These are phyloP conservation scores for Aspergillus sp. DNA, from an alignment of 2,329 filamentous ascomycete species.

Conservation along the genomic window DNA sequence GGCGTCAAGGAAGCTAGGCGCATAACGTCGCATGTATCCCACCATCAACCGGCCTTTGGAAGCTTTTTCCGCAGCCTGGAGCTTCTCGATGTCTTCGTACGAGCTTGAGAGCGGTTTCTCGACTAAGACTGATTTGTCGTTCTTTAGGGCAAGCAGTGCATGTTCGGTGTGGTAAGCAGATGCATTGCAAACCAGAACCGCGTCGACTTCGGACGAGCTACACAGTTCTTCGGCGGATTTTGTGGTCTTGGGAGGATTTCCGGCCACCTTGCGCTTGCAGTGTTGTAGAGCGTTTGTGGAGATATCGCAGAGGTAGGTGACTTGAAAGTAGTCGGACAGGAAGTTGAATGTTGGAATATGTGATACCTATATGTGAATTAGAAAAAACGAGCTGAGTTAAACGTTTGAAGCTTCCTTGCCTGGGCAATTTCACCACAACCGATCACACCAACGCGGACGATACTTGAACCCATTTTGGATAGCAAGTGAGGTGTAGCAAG, in stretches of 20 bases:
- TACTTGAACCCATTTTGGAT: background rate
- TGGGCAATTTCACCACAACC: constrained; percentile 52
- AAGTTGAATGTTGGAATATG: constrained; percentile 51
- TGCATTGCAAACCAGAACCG: constrained; percentile 51
- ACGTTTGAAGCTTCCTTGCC: constrained; percentile 25
- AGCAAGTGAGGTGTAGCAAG: background rate
- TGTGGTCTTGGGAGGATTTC: constrained; percentile 31
- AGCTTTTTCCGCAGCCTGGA: constrained; percentile 36
- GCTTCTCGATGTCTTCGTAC: constrained; percentile 36
- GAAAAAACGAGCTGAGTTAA: background rate
- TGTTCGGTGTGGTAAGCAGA: constrained; percentile 54
- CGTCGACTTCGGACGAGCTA: constrained; percentile 46
- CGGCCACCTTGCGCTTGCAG: constrained; percentile 33
- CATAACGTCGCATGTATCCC: constrained; percentile 61
- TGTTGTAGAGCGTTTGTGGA: constrained; percentile 44
- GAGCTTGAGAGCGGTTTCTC: constrained; percentile 53
- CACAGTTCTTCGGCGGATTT: constrained; percentile 44
- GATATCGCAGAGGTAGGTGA: constrained; percentile 54
- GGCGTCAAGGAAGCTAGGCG: constrained; percentile 52
- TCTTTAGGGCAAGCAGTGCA: constrained; percentile 49
- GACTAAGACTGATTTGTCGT: constrained; percentile 55
- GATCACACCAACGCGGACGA: constrained; percentile 3
- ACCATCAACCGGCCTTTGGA: constrained; percentile 51
- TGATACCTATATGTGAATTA: constrained; percentile 18
- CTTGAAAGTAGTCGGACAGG: constrained; percentile 46